Evolutionary conservation across 495 filamentous ascomycete species (phyloP).

Genomic region (Annulohypoxylon moriforme): DNA sequence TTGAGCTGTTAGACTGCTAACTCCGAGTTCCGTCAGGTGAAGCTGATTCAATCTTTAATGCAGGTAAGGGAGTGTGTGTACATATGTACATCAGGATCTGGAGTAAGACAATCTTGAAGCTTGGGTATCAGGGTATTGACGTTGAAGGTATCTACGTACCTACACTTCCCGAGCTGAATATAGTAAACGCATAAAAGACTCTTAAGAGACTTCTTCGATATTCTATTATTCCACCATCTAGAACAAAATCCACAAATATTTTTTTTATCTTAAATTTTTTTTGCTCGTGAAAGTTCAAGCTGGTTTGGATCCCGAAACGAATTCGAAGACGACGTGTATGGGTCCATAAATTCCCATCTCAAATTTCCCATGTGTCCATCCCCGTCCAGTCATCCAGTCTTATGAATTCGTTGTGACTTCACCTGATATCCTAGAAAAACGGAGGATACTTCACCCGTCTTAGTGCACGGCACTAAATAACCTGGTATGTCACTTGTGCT

Average conservation of each 20-base stretch:
- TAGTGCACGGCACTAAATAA: background rate
- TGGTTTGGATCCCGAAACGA: conserved; percentile 26
- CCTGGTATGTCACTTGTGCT: background rate
- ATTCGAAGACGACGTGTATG: conserved; percentile 20
- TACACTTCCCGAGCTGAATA: background rate
- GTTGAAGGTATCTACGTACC: background rate
- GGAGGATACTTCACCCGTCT: conserved; percentile 29
- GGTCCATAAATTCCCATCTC: conserved; percentile 25
- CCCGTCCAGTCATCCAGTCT: background rate
- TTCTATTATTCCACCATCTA: background rate
- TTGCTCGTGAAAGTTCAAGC: background rate
- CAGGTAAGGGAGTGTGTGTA: conserved; percentile 15
- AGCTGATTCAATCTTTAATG: conserved; percentile 10
- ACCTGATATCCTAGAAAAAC: conserved; percentile 4
- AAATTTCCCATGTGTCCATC: conserved; percentile 18
- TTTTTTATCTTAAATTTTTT: background rate
- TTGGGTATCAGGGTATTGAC: background rate
- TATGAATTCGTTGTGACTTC: background rate
- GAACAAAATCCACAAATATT: conserved; percentile 2
- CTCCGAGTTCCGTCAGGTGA: conserved; percentile 27
- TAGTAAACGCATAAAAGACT: background rate
- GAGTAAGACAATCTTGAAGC: background rate
- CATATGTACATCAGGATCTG: background rate
- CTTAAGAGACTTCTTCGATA: background rate
- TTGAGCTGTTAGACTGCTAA: conserved; percentile 17